A percentile compares a stretch with the other conserved stretches of the same genome.
These are phyloP conservation scores for Saitozyma sp. DNA, from an alignment of 768 basidiomycete species.

Conservation along the genomic window DNA sequence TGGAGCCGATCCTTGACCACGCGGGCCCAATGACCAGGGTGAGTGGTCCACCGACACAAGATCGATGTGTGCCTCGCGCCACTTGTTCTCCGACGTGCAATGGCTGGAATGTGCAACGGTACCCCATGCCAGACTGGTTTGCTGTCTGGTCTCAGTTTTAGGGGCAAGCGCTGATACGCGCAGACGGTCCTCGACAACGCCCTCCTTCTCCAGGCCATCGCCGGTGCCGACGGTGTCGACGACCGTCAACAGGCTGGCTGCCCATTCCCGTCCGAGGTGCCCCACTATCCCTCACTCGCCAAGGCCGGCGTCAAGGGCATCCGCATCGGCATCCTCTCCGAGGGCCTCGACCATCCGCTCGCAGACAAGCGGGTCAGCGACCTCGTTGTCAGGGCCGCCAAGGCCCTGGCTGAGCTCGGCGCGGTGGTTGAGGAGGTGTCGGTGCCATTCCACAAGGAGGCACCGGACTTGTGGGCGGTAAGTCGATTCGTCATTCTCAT, in stretches of 20 bases:
- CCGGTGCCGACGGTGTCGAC: slow-evolving; percentile 58
- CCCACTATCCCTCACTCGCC: slow-evolving; percentile 48
- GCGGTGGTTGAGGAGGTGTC: slow-evolving; percentile 56
- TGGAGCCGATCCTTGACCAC: slow-evolving; percentile 28
- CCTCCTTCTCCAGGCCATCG: slow-evolving; percentile 56
- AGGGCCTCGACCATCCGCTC: slow-evolving; percentile 53
- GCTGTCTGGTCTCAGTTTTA: too few species aligned
- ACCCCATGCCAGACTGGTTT: too few species aligned
- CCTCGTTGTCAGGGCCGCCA: slow-evolving; percentile 53
- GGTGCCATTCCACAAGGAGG: slow-evolving; percentile 52
- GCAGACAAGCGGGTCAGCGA: slow-evolving; percentile 54
- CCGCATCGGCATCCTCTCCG: slow-evolving; percentile 55
- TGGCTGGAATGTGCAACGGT: too few species aligned
- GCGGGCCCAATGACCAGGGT: slow-evolving; percentile 52
- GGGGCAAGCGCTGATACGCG: too few species aligned
- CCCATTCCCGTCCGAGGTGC: slow-evolving; percentile 52
- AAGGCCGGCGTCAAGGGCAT: slow-evolving; percentile 48
- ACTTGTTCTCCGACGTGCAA: too few species aligned
- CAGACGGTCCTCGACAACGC: slow-evolving; percentile 56
- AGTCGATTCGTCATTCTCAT: slow-evolving; percentile 17
- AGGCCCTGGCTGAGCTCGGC: slow-evolving; percentile 54
- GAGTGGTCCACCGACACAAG: too few species aligned
- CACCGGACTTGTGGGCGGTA: slow-evolving; percentile 31
- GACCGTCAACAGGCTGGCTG: too few species aligned
- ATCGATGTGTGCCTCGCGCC: too few species aligned